Percentiles rank a stretch among this genome's conserved stretches.
These are phyloP conservation scores for Scedosporium minutisporum DNA, from an alignment of 2,329 filamentous ascomycete genomes.

Conservation along the genomic window DNA sequence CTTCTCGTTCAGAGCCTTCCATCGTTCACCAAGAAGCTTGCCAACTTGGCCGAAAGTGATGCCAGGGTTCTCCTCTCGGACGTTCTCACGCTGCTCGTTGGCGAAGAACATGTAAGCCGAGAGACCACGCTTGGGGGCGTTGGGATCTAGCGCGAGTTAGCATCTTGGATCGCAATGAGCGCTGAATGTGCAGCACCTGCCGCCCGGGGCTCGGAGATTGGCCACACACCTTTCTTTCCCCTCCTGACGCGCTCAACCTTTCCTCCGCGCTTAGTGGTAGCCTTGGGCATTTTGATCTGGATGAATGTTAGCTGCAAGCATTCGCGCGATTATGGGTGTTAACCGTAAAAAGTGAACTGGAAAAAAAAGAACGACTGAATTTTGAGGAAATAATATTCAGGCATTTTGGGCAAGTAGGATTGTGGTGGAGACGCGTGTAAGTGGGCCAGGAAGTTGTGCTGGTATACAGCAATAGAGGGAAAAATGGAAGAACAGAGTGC, in stretches of 20 bases:
- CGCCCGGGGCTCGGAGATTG: neutral
- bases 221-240: conserved; percentile 48
- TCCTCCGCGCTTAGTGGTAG: conserved; percentile 40
- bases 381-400: no score
- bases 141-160: conserved; percentile 58
- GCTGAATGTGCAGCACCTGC: neutral
- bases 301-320: neutral
- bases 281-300: conserved; percentile 46
- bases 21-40: conserved; percentile 95
- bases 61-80: conserved; percentile 95
- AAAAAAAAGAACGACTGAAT: no score
- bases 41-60: conserved; percentile 97
- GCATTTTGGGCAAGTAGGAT: no score
- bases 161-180: neutral
- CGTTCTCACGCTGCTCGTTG: conserved; percentile 97
- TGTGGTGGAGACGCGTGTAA: neutral
- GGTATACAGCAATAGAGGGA: no score
- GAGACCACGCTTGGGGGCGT: conserved; percentile 97
- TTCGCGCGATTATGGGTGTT: neutral
- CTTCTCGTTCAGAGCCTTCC: conserved; percentile 93
- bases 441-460: neutral
- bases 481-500: no score
- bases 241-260: conserved; percentile 45
- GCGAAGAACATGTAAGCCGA: conserved; percentile 99
- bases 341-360: no score